phyloP scores from a whole-genome alignment of 768 basidiomycete species.

The Scleroderma bovista region DNA sequence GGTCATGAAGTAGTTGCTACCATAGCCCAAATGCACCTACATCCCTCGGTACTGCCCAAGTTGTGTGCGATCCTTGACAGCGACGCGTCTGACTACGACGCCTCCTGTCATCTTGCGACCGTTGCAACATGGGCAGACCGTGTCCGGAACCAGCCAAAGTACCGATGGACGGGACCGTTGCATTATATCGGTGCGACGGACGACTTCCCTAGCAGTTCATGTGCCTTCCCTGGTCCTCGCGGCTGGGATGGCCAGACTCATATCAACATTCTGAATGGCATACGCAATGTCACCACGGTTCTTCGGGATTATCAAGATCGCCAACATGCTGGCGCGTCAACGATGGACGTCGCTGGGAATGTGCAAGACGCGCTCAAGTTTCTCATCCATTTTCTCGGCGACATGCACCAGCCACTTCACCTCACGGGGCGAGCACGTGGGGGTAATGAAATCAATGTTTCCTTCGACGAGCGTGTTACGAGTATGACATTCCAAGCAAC shows the following conservation, averaged over 20 bases:
- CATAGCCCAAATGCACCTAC: conserved; percentile 88
- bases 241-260: conserved; percentile 63
- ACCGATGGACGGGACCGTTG: conserved; percentile 67
- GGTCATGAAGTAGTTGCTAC: conserved; percentile 94
- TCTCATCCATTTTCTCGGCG: conserved; percentile 88
- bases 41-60: conserved; percentile 59
- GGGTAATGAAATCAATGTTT: conserved; percentile 75
- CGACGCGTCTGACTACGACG: conserved; percentile 27
- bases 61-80: conserved; percentile 65
- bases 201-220: conserved; percentile 74
- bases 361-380: conserved; percentile 87
- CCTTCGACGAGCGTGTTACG: conserved; percentile 64
- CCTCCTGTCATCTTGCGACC: conserved; percentile 72
- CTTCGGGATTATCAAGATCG: conserved; percentile 44
- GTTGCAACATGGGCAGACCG: conserved; percentile 89
- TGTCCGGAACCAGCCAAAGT: conserved; percentile 42
- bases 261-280: conserved; percentile 70
- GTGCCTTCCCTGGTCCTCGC: conserved; percentile 66
- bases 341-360: conserved; percentile 19
- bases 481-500: conserved; percentile 43
- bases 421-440: conserved; percentile 84
- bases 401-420: conserved; percentile 92
- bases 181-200: conserved; percentile 72
- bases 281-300: conserved; percentile 69
- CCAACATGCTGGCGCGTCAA: conserved; percentile 2